Evolutionary conservation across 805 yeast genomes (phyloP).

Genomic region (Candida piceae): DNA sequence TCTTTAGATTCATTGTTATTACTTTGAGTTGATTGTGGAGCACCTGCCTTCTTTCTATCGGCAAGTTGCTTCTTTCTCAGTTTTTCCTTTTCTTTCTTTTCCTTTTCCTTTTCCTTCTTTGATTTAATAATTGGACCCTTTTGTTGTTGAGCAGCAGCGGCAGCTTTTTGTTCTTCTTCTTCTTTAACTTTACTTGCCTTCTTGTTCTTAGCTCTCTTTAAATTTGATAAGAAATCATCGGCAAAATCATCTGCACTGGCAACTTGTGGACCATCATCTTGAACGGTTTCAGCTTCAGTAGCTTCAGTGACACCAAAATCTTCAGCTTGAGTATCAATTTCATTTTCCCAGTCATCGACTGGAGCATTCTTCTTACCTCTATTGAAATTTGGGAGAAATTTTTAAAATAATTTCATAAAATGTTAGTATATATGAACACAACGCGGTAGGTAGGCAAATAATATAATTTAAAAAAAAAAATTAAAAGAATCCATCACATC

Average conservation of each 20-base stretch:
- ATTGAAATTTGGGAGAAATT: no score
- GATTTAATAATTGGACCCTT: constrained; percentile 71
- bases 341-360: constrained; percentile 80
- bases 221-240: constrained; percentile 76
- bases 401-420: no score
- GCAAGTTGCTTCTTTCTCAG: constrained; percentile 88
- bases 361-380: constrained; percentile 62
- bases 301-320: constrained; percentile 43
- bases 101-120: constrained; percentile 92
- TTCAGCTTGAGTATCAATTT: constrained; percentile 52
- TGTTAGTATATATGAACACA: no score
- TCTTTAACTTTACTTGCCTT: constrained; percentile 64
- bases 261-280: constrained; percentile 21
- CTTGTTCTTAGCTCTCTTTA: constrained; percentile 75
- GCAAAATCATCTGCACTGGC: constrained; percentile 42
- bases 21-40: constrained; percentile 20
- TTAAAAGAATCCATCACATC: no score
- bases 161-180: constrained; percentile 40
- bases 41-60: constrained; percentile 65
- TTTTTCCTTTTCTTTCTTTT: constrained; percentile 90
- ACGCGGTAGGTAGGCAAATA: neutral
- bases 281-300: constrained; percentile 26
- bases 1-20: constrained; percentile 11
- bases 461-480: neutral
- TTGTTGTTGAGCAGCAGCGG: constrained; percentile 14